phyloP scores from a whole-genome alignment of 805 yeast species.

The Candida peoriensis region DNA sequence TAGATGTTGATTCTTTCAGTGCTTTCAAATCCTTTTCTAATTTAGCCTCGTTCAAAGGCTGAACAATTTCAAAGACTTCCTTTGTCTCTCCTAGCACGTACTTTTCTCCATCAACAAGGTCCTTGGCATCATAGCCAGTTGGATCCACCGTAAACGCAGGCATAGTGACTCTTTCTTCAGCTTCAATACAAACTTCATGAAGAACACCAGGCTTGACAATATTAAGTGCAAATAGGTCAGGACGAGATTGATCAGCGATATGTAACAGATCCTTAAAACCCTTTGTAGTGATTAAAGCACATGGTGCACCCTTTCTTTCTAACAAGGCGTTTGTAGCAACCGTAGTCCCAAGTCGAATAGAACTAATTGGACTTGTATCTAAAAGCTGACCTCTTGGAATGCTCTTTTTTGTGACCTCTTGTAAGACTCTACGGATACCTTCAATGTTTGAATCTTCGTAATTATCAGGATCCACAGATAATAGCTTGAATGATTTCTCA shows the following conservation, averaged over 20 bases:
- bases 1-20: constrained; percentile 21
- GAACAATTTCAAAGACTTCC: constrained; percentile 34
- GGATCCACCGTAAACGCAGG: constrained; percentile 69
- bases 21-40: constrained; percentile 17
- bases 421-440: constrained; percentile 43
- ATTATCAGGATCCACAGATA: constrained; percentile 44
- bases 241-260: constrained; percentile 52
- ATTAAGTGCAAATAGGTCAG: constrained; percentile 44
- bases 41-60: constrained; percentile 27
- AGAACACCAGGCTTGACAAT: constrained; percentile 43
- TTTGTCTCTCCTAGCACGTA: constrained; percentile 36
- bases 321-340: constrained; percentile 51
- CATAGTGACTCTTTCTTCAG: constrained; percentile 52
- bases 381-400: constrained; percentile 31
- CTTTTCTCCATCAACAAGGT: constrained; percentile 27
- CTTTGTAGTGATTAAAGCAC: constrained; percentile 42
- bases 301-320: constrained; percentile 46
- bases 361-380: constrained; percentile 32
- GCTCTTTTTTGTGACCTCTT: constrained; percentile 27
- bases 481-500: constrained; percentile 40
- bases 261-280: constrained; percentile 46
- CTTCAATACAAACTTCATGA: constrained; percentile 39
- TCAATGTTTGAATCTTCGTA: constrained; percentile 48
- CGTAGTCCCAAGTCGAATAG: constrained; percentile 45
- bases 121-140: constrained; percentile 27